phyloP scores from a whole-genome alignment of 768 basidiomycete species.

The Baorangia bicolor region DNA sequence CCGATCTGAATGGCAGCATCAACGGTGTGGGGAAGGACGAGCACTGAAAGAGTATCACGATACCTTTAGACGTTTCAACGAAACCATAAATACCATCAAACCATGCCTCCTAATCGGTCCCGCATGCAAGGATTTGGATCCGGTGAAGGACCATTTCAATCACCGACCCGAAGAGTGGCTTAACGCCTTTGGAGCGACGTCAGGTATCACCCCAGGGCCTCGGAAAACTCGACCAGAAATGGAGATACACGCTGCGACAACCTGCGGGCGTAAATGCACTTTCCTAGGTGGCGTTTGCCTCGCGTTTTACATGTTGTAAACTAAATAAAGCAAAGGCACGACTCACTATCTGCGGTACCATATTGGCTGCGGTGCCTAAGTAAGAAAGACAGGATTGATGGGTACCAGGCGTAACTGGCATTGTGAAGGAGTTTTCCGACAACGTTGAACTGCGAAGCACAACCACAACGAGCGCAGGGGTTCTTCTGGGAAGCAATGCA shows the following conservation, averaged over 20 bases:
- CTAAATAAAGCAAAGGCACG: background rate
- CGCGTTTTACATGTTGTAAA: conserved; percentile 10
- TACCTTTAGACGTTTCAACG: conserved; percentile 4
- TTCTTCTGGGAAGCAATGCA: background rate
- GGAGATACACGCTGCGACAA: conserved; percentile 2
- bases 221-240: background rate
- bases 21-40: conserved; percentile 5
- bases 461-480: background rate
- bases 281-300: conserved; percentile 8
- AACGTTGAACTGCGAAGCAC: background rate
- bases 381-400: background rate
- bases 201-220: too few relatives aligned
- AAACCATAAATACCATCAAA: background rate
- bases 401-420: too few relatives aligned
- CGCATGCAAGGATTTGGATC: background rate
- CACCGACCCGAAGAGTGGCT: background rate
- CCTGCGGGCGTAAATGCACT: conserved; percentile 5
- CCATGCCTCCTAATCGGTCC: background rate
- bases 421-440: too few relatives aligned
- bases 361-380: background rate
- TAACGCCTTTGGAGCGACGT: background rate
- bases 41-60: background rate
- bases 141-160: background rate
- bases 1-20: conserved; percentile 16
- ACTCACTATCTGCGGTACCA: background rate